Conservation (phyloP, 495 filamentous ascomycete genomes). For the Pseudevernia furfuracea region DNA sequence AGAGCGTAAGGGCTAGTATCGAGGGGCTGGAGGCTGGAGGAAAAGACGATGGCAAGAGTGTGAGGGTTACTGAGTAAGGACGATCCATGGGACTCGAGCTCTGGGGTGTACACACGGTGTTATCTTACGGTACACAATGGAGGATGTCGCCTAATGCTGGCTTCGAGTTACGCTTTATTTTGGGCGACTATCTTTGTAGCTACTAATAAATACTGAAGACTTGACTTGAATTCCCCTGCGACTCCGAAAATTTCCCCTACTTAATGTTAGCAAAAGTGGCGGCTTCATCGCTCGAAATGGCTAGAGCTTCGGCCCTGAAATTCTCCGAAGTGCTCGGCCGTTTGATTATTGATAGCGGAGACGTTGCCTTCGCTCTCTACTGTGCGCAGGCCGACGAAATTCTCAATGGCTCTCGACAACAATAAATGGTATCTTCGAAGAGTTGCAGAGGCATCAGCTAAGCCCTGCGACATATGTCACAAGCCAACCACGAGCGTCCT, state of each 20-base stretch:
- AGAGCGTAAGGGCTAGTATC: slow-evolving; percentile 34
- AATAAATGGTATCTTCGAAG: slow-evolving; percentile 78
- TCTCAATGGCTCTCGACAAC: slow-evolving; percentile 39
- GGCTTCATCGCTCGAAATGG: slow-evolving; percentile 1
- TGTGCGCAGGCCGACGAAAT: not conserved
- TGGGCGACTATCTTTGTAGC: not conserved
- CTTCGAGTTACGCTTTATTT: not conserved
- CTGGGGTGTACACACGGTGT: not conserved
- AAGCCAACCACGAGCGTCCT: slow-evolving; percentile 81
- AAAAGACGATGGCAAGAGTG: slow-evolving; percentile 12
- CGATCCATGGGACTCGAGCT: not conserved
- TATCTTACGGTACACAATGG: not conserved
- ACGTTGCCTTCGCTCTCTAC: not conserved
- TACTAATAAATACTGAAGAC: no score
- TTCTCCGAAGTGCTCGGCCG: not conserved
- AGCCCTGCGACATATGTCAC: slow-evolving; percentile 84
- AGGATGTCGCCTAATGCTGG: not conserved
- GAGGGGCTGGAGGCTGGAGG: slow-evolving; percentile 18
- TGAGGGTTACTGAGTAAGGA: slow-evolving; percentile 17
- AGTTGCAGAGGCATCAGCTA: slow-evolving; percentile 75
- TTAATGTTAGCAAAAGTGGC: no score
- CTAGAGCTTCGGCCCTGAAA: not conserved
- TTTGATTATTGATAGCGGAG: not conserved
- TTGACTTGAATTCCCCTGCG: not conserved
- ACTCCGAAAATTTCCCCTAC: no score